Evolutionary conservation across 306 rosid genomes (phyloP).

Genomic region (Parietaria judaica): DNA sequence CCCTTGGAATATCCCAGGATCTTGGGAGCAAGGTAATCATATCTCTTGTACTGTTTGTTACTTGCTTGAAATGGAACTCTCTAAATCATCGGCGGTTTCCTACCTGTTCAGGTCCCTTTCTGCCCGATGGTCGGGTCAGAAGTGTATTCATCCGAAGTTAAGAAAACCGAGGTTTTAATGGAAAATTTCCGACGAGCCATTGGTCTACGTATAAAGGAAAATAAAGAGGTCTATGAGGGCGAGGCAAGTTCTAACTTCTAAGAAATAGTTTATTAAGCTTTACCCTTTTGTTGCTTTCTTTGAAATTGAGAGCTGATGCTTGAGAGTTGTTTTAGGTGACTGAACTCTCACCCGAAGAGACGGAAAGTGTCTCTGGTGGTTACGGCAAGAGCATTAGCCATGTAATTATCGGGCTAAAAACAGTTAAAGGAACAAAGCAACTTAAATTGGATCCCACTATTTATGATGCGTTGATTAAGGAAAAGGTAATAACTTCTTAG

Average conservation of each 20-base stretch:
- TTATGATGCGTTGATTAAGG: slow-evolving; percentile 90
- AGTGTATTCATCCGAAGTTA: slow-evolving; percentile 92
- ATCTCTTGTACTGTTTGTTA: not conserved
- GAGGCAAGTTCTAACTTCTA: slow-evolving; percentile 48
- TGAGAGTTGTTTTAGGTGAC: slow-evolving; percentile 50
- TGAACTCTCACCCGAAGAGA: slow-evolving; percentile 90
- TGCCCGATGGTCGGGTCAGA: slow-evolving; percentile 99
- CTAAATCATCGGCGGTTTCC: not conserved
- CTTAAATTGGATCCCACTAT: slow-evolving; percentile 94
- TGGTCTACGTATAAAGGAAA: slow-evolving; percentile 91
- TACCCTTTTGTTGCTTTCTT: not conserved
- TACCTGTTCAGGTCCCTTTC: slow-evolving; percentile 60
- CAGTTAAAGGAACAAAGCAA: slow-evolving; percentile 95
- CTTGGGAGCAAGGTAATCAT: slow-evolving; percentile 86
- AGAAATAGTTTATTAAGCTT: slow-evolving; percentile 7
- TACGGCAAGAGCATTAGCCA: slow-evolving; percentile 99
- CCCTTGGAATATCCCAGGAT: slow-evolving; percentile 91
- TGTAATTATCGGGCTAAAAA: slow-evolving; percentile 87
- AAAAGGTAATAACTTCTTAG: slow-evolving; percentile 44
- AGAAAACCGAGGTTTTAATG: slow-evolving; percentile 94
- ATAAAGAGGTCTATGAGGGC: slow-evolving; percentile 94
- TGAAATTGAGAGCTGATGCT: slow-evolving; percentile 14
- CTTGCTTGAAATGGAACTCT: not conserved
- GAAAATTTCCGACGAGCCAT: slow-evolving; percentile 88
- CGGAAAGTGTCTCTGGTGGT: slow-evolving; percentile 85